Base-by-base conservation (phyloP, 2,329 filamentous ascomycete species). In the Trichoderma atrobrunneum region DNA sequence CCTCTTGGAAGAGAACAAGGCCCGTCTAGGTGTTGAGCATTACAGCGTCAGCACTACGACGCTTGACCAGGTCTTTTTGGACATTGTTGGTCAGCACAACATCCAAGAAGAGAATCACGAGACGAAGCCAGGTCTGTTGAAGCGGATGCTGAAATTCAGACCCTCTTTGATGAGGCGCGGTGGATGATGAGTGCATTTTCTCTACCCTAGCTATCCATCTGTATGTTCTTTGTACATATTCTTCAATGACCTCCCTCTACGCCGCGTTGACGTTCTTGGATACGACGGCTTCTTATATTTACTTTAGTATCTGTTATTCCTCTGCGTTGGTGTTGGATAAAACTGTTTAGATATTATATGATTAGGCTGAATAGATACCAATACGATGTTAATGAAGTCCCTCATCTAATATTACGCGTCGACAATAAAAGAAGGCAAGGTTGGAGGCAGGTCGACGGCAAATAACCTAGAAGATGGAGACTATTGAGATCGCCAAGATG, bases 11-110 rank as follows among this genome's bases (percentile, higher is more conserved):
- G 88, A 90, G 75, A 86, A 91, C 74, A 92, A 91, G 77, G 84
- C 89, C 24, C 81, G 82, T 5, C 81, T 97, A 32, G 92, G 92
- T 0, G 87, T 97, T 62, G 91, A 93, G 79, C 93, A 97, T 80
- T 98, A 95, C 81, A 94, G 92, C 64, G 93, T 97, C 75, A 92
- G 89, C 72, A 93, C 93, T 28, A 96, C 94, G 21, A 97, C 93
- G 18, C 83, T 98, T 56, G 95, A 98, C 79, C 93, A 97, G 81
- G 94, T 98, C 0, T 98, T 98, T 81, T 81, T 98, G 79, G 88
- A 87, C 30, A 96, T 98, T 78, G 94, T 97, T 0, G 91, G 91
- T 1, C 88, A 90, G 80, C 92, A 97, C 79, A 90, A 94, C 79
- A 88, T 95, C 7, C 85, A 90, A 75, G 93, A 97, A 79, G 94